Percentiles rank a stretch among this genome's conserved stretches.
Evolutionary conservation across 768 basidiomycete genomes (phyloP).

Genomic region (Ramaria rubella): DNA sequence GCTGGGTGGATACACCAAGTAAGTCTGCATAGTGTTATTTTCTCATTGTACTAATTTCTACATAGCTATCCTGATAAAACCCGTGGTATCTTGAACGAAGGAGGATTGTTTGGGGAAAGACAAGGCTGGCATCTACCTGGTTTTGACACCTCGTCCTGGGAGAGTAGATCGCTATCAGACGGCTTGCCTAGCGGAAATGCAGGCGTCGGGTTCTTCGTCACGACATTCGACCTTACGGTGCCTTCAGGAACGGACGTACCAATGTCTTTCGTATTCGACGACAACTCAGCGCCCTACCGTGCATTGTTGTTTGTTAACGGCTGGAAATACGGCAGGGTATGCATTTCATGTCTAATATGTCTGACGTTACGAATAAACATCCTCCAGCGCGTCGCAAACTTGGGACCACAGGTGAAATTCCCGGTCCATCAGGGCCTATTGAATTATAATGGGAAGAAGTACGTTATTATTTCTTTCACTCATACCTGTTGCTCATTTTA

Average conservation of each 20-base stretch:
- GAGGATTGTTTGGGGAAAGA: constrained; percentile 65
- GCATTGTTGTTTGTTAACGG: constrained; percentile 76
- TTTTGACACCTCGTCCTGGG: constrained; percentile 58
- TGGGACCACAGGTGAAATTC: constrained; percentile 71
- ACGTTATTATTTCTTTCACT: constrained; percentile 23
- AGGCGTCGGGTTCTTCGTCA: constrained; percentile 78
- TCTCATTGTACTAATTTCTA: not conserved
- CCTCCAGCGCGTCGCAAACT: constrained; percentile 1
- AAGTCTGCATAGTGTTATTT: constrained; percentile 15
- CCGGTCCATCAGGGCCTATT: constrained; percentile 80
- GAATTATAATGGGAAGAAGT: constrained; percentile 68
- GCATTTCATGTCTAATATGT: not conserved
- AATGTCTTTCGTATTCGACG: constrained; percentile 66
- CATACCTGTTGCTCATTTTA: not conserved
- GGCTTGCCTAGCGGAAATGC: constrained; percentile 53
- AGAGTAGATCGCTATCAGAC: constrained; percentile 42
- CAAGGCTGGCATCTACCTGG: constrained; percentile 70
- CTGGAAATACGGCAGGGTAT: constrained; percentile 84
- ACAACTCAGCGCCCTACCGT: constrained; percentile 54
- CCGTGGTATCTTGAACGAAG: constrained; percentile 65
- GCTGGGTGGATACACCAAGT: constrained; percentile 63
- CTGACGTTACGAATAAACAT: not conserved
- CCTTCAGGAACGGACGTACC: constrained; percentile 56
- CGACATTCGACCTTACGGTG: constrained; percentile 60
- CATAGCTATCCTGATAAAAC: constrained; percentile 69